These are phyloP conservation scores for Alternaria tenuissima DNA, from an alignment of 2,329 filamentous ascomycete genomes.

Conservation along the genomic window DNA sequence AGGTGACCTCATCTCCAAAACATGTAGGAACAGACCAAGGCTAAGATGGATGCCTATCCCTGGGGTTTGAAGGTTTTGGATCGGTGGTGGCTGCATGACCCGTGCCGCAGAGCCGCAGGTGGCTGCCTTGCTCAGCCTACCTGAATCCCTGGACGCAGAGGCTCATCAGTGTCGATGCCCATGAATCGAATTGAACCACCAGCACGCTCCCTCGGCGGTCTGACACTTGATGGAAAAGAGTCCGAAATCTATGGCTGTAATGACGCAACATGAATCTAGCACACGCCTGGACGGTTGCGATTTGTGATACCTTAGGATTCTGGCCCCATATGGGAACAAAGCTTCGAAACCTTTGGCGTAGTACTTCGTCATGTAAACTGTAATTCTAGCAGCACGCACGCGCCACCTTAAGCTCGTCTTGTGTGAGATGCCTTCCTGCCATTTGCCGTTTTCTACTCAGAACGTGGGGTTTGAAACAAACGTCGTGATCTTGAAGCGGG, in stretches of 20 bases:
- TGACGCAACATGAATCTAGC: neutral
- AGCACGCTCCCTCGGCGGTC: no score
- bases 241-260: neutral
- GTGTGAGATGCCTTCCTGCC: neutral
- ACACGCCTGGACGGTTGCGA: neutral
- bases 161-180: neutral
- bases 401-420: neutral
- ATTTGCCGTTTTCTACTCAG: neutral
- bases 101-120: constrained; percentile 7
- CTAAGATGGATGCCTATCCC: neutral
- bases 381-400: neutral
- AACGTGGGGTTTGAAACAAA: constrained; percentile 7
- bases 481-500: neutral
- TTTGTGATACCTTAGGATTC: neutral
- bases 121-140: constrained; percentile 2
- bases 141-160: neutral
- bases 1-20: neutral
- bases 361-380: neutral
- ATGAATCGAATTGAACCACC: neutral
- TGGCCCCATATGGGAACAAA: neutral
- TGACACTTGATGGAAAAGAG: no score
- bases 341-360: neutral
- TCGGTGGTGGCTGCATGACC: constrained; percentile 1
- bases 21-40: neutral
- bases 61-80: constrained; percentile 4